Evolutionary conservation across 2,329 filamentous ascomycete genomes (phyloP), one percentile per base, ranked within the genome.

Genomic region (Alternaria gansuensis): DNA sequence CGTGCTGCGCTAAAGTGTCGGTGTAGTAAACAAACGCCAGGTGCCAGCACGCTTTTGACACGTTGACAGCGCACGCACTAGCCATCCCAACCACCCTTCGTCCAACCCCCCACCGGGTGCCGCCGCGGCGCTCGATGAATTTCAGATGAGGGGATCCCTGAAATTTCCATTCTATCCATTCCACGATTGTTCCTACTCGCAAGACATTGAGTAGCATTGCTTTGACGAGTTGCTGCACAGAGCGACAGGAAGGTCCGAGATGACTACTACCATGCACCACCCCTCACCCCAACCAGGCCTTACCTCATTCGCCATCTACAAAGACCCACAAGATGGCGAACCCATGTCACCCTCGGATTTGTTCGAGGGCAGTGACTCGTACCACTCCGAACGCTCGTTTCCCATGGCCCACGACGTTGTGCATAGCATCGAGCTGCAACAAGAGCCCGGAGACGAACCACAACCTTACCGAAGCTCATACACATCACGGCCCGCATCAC

Each of bases 291-390:
- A 71, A 45, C 51, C 56, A 54, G 71, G 70, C 56, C 61, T 68
- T 49, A 64, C 71, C 13, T 70, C 73, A 36, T 76, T 76, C 62
- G 68, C 70, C 17, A 73, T 75, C 29, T 74, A 75, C 61, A 71
- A 76, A 65, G 71, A 76, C 45, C 63, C 64, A 44, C 72, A 76
- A 31, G 71, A 75, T 51, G 63, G 67, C 29, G 68, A 70, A 44
- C 66, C 68, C 33, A 58, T 70, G 14, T 75, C 73, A 29, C 72
- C 73, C 0, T 69, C 70, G 2, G 68, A 71, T 34, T 67, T 68
- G 55, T 72, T 73, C 60, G 74, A 75, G 34, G 74, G 68, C 37
- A 72, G 73, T 36, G 64, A 67, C 41, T 75, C 72, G n/a, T 75
- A 72, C 65, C 65, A 69, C 51, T 75, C 71, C 7, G 75, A 76